Evolutionary conservation across 1,284 basidiomycete species (phyloP).

Genomic region (Ustilago cynodontis): DNA sequence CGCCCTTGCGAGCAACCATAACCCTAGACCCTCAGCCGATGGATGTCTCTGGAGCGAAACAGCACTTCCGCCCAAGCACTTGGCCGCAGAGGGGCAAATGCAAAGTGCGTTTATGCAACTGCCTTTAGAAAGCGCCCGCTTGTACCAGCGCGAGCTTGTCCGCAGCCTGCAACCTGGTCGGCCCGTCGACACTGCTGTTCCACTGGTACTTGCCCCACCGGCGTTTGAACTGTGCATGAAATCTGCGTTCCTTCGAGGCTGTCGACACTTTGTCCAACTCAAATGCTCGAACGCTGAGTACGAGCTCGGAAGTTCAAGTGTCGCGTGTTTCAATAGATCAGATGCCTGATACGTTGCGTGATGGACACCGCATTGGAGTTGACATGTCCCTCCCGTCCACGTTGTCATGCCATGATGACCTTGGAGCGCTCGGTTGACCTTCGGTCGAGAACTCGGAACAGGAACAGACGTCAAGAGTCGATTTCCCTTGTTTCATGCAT

Average conservation of each 20-base stretch:
- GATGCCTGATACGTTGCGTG: slow-evolving; percentile 5
- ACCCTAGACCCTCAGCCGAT: slow-evolving; percentile 3
- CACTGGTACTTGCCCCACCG: neutral
- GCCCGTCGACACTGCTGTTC: neutral
- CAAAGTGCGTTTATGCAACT: neutral
- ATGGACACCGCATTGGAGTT: slow-evolving; percentile 1
- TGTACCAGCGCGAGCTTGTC: slow-evolving; percentile 5
- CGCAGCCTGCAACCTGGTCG: slow-evolving; percentile 2
- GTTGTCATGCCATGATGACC: neutral
- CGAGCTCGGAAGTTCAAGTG: too few species aligned
- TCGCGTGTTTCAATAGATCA: too few species aligned
- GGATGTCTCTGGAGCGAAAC: neutral
- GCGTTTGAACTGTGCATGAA: slow-evolving; percentile 3
- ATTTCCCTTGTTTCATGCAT: neutral
- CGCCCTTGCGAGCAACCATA: neutral
- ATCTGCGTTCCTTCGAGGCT: neutral
- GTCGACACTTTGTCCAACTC: neutral
- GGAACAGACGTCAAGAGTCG: neutral
- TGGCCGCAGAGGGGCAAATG: neutral
- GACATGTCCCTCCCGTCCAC: neutral
- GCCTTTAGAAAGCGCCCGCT: neutral
- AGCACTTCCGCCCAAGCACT: neutral
- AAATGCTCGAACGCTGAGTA: neutral
- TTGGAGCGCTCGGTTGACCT: neutral
- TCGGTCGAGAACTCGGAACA: neutral